Conservation (phyloP, 2,329 filamentous ascomycete genomes). For the Apiospora malaysiana region DNA sequence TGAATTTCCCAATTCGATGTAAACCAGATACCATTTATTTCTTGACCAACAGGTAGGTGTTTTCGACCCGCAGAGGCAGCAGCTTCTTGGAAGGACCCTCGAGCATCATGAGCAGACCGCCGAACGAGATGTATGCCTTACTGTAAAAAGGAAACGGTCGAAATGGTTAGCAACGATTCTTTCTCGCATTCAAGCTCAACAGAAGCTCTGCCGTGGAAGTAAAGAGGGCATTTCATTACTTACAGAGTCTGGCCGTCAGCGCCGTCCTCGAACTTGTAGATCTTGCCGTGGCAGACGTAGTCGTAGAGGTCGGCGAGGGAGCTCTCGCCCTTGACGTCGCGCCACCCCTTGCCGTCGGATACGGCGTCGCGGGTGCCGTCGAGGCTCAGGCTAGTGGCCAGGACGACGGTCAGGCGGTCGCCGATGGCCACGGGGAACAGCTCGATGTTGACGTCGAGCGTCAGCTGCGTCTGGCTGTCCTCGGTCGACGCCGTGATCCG, state of each 20-base stretch:
- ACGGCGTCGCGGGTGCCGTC: constrained; percentile 65
- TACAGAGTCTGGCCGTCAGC: constrained; percentile 84
- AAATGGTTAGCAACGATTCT: not conserved
- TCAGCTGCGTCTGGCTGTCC: constrained; percentile 77
- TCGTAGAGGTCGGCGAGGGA: constrained; percentile 81
- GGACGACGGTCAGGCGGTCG: constrained; percentile 79
- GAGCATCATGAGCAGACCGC: constrained; percentile 86
- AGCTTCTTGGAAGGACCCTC: constrained; percentile 97
- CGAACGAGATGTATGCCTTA: constrained; percentile 93
- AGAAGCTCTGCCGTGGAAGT: not conserved
- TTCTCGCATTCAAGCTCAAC: not conserved
- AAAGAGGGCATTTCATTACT: constrained; percentile 44
- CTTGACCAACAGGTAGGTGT: constrained; percentile 93
- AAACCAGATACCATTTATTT: constrained; percentile 60
- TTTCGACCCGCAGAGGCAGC: constrained; percentile 87
- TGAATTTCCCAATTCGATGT: constrained; percentile 13
- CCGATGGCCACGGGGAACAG: constrained; percentile 79
- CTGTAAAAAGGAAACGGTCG: constrained; percentile 51
- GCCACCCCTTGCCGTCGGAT: constrained; percentile 72
- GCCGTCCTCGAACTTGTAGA: constrained; percentile 86
- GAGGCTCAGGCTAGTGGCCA: constrained; percentile 84
- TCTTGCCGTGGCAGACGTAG: constrained; percentile 88
- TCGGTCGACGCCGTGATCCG: constrained; percentile 79
- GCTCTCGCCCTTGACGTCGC: constrained; percentile 68
- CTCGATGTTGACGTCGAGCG: constrained; percentile 92